Evolutionary conservation across 1,139 yeast genomes (phyloP).

Genomic region (Suhomyces ambrosiae): DNA sequence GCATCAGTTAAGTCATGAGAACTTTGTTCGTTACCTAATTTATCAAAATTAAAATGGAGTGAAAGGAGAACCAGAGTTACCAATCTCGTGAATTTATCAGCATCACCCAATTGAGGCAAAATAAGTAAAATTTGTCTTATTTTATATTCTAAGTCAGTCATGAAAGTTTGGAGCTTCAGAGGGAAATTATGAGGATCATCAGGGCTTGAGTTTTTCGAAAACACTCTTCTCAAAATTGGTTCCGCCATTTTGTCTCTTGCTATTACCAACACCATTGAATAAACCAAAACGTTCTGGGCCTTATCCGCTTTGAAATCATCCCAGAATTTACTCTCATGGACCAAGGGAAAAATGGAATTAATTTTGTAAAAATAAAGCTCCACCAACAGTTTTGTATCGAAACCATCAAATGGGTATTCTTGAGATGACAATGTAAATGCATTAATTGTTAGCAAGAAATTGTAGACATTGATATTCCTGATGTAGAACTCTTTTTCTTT

Average conservation of each 20-base stretch:
- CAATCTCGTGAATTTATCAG: constrained; percentile 34
- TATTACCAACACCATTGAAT: constrained; percentile 31
- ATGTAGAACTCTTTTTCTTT: constrained; percentile 20
- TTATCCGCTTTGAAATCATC: constrained; percentile 23
- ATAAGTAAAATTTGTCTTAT: constrained; percentile 37
- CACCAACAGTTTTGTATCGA: constrained; percentile 29
- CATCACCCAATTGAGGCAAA: constrained; percentile 41
- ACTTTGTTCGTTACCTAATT: constrained; percentile 39
- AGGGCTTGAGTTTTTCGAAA: constrained; percentile 15
- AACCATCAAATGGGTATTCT: constrained; percentile 23
- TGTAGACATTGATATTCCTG: constrained; percentile 19
- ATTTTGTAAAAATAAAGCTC: constrained; percentile 35
- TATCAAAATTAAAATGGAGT: constrained; percentile 32
- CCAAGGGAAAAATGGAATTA: constrained; percentile 38
- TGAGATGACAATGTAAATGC: constrained; percentile 38
- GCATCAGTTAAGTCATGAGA: constrained; percentile 39
- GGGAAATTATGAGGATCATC: constrained; percentile 13
- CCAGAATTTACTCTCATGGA: constrained; percentile 35
- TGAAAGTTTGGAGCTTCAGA: constrained; percentile 21
- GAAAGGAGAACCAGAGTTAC: constrained; percentile 33
- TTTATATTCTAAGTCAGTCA: constrained; percentile 37
- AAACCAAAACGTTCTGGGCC: constrained; percentile 29
- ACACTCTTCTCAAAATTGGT: constrained; percentile 27
- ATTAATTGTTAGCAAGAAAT: constrained; percentile 28
- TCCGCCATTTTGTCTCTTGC: constrained; percentile 32